Conservation (phyloP, 2,329 filamentous ascomycete genomes). For the Pseudocercospora cruenta region DNA sequence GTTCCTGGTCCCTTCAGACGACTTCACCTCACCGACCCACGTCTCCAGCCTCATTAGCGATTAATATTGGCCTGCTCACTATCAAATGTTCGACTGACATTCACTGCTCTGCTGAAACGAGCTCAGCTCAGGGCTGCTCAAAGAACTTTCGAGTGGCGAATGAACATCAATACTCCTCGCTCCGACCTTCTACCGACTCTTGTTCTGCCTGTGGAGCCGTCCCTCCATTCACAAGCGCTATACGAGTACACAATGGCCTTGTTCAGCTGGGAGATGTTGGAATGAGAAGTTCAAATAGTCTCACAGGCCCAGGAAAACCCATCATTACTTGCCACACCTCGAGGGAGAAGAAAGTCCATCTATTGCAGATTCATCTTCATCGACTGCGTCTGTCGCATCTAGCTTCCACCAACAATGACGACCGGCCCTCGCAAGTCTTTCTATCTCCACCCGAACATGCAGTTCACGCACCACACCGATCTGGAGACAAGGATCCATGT, state of each 20-base stretch:
- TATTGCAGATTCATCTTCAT: too few species aligned
- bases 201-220: neutral
- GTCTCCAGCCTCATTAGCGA: neutral
- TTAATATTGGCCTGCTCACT: neutral
- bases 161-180: neutral
- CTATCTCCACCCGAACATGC: neutral
- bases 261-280: neutral
- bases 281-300: neutral
- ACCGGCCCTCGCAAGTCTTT: neutral
- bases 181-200: neutral
- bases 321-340: too few species aligned
- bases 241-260: neutral
- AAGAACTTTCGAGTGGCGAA: neutral
- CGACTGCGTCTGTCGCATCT: too few species aligned
- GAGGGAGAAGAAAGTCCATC: neutral
- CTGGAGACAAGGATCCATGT: neutral
- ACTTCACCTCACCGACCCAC: neutral
- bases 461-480: neutral
- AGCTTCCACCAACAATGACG: too few species aligned
- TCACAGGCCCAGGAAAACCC: too few species aligned
- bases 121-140: neutral
- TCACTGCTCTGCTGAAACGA: neutral
- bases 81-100: neutral
- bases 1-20: neutral
- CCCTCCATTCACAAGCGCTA: neutral